Base-by-base conservation (phyloP, 495 filamentous ascomycete species). In the Aspergillus panamensis region DNA sequence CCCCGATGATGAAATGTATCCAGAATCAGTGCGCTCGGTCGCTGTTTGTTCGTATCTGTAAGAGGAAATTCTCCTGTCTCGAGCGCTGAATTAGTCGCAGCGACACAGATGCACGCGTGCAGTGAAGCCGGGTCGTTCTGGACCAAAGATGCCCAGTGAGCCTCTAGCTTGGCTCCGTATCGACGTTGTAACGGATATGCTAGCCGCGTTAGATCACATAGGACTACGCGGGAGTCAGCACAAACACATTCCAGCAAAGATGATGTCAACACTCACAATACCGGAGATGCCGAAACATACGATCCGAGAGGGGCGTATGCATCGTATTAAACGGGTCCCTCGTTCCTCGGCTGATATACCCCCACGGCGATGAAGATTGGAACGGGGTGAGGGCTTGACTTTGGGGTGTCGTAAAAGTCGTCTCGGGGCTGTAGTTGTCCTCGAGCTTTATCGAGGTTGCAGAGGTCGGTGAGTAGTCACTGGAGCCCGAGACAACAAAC, bases 1-100 rank as follows among this genome's bases (percentile, higher is more conserved):
- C 74, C 76, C 7, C 74, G 70, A 33, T 77, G 75, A 44, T 77
- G 73, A 32, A 76, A 72, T 1, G 72, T 72, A 54, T 79, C 76
- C 12, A 79, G 66, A 42, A 79, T 64, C 8, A 77, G 63, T 17
- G 59, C 61, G 57, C 69, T 76, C 21, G 61, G 57, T 0, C 66
- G 61, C 51, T 61, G 66, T 51, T 71, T 69, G 21, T 63, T 69
- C 9, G 73, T 68, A 53, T 78, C 74, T 29, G 64, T 66, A 13
- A 77, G 48, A 6, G 73, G 73, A 32, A 77, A 63, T 20, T 74
- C 72, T 7, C 76, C 76, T 6, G 64, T 57, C 17, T 53, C 62
- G 60, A 79, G 68, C 3, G 76, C 73, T 20, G 69, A 66, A 50
- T 76, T 76, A 9, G 76, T 73, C 8, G 73, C 70, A 4, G 72